Base-by-base conservation (phyloP, 164 flowering plant genomes). In the Santalum album region DNA sequence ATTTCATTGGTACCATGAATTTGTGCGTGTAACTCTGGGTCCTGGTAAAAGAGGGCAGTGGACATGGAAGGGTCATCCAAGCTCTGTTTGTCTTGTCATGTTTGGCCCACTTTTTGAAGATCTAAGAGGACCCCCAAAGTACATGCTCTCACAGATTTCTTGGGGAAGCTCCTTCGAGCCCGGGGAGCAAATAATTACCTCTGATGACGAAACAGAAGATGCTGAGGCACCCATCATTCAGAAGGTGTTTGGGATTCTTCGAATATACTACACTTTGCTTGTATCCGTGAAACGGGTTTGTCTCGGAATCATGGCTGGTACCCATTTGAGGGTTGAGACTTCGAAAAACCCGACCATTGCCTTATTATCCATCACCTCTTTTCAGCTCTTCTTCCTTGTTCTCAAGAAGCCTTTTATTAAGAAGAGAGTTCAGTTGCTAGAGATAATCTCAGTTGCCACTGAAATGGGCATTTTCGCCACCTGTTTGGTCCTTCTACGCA, bases 31-130 rank as follows among this genome's bases (percentile, higher is more conserved):
- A 22, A 84, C 94, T 7, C 58, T 92, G n/a, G 98, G 98, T 54
- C 98, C 98, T 16, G 96, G 96, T 26, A 92, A 88, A 65, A 71
- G 86, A 73, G 96, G 95, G 48, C 98, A 92, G 58, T 88, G 98
- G 98, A 80, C 95, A 38, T 92, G 98, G 98, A 86, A 81, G 58
- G 67, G 74, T 61, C 63, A 77, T 36, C 64, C 76, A 1, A 71
- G 72, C 62, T 81, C 87, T 6, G 29, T 27, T 36, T 58, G 66
- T 56, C 64, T 80, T 20, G 71, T 72, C 44, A 76, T 53, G 61
- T 68, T 84, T 2, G 96, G 98, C 21, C 87, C 98, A 35, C 59
- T 88, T 26, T 92, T 86, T 64, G 96, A 86, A 69, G 96, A 89
- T 49, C 75, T 92, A 29, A 71, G 98, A 59, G 98, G 96, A 9